Conservation (phyloP, 176 grass and related monocot species). For the Oryza brachyantha region DNA sequence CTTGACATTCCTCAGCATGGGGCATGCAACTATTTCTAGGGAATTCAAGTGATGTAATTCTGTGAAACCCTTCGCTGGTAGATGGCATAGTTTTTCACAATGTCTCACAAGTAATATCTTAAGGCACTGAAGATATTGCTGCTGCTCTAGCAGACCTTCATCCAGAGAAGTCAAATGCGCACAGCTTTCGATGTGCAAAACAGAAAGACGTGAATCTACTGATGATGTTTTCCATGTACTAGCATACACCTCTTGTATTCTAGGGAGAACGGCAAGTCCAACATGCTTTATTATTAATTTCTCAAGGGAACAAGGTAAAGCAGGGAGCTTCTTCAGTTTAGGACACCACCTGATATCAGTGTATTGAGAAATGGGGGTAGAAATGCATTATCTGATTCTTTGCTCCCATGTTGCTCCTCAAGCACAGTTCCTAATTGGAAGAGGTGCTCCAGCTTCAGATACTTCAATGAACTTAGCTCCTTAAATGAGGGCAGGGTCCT, state of each 20-base stretch:
- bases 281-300: background rate
- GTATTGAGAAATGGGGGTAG: constrained; percentile 20
- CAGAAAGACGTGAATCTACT: background rate
- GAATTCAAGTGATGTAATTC: background rate
- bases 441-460: background rate
- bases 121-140: constrained; percentile 15
- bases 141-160: constrained; percentile 30
- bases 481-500: constrained; percentile 19
- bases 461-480: constrained; percentile 22
- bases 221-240: background rate
- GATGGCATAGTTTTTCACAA: constrained; percentile 14
- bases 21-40: constrained; percentile 13
- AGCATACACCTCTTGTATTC: background rate
- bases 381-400: background rate
- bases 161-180: constrained; percentile 16
- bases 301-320: constrained; percentile 27
- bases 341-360: background rate
- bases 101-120: background rate
- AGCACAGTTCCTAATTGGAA: background rate
- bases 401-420: background rate
- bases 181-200: constrained; percentile 22
- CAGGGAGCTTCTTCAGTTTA: constrained; percentile 22
- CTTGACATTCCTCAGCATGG: background rate
- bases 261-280: constrained; percentile 18
- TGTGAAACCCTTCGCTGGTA: constrained; percentile 13